Base-by-base conservation (phyloP, 306 rosid genomes). In the Medicago lupulina region DNA sequence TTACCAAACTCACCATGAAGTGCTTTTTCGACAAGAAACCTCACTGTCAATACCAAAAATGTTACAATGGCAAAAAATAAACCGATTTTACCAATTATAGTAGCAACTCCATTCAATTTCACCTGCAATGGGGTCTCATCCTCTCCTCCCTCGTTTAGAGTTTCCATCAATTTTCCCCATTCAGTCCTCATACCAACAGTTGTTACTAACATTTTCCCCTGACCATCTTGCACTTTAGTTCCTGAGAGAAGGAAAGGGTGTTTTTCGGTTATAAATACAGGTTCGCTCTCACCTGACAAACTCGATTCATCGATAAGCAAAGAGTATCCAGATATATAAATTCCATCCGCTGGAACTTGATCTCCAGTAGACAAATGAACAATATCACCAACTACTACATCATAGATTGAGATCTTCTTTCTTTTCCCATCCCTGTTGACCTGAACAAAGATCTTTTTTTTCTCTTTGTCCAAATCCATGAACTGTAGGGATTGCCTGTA, bases 121-220 rank as follows among this genome's bases (percentile, higher is more conserved):
- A 95, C 98, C 88, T 92, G 98, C 87, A 95, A 86, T 14, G 98
- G 98, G 43, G 98, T 95, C 88, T 95, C 98, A 71, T 95, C 98
- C 43, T 92, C 97, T 74, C 98, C 98, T 54, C 97, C 97, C 83
- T 95, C 96, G 10, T 69, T 90, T 36, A 95, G 64, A 38, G 98
- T 89, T 82, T 90, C 98, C 97, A 95, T 95, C 92, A 95, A 77
- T 81, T 89, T 95, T 78, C 98, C 98, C 98, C 98, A 95, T 89
- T 95, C 98, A 14, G 98, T 95, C 77, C 85, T 92, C 98, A 95
- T 95, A 31, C 98, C 98, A 86, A 95, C 97, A 51, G 96, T 77
- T 74, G 97, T 90, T 57, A 92, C 95, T 83, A 95, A 80, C 98
- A 95, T 92, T 81, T 81, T 90, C 47, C 93, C 96, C 49, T 92